Percentiles rank a stretch among this genome's conserved stretches.
Conservation (phyloP, 1,284 basidiomycete genomes). For the Cystobasidium pallidum region DNA sequence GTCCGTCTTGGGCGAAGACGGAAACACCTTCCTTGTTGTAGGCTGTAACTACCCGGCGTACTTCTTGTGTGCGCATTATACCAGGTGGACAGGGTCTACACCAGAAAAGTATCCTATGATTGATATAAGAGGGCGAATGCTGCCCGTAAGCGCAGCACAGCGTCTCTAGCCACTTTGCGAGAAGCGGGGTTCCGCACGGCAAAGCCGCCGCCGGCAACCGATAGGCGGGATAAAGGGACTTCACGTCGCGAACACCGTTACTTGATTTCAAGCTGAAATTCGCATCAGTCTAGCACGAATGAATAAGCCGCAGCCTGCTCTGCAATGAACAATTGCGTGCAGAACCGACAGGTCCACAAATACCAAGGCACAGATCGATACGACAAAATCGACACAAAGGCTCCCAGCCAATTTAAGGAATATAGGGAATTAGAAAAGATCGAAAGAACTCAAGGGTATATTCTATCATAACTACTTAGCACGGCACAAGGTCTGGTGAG, state of each 20-base stretch:
- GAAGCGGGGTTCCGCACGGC: no score
- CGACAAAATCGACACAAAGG: no score
- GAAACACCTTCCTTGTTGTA: conserved; percentile 20
- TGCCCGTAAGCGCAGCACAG: no score
- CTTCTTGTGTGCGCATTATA: conserved; percentile 5
- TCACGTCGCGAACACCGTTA: no score
- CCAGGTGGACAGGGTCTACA: no score
- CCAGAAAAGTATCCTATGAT: no score
- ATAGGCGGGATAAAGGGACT: no score
- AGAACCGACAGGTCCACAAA: no score
- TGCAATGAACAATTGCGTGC: background rate
- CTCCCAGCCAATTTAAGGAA: background rate
- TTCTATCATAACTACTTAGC: background rate
- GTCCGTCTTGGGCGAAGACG: conserved; percentile 21
- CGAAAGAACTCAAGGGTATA: background rate
- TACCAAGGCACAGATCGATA: no score
- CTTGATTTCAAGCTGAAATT: background rate
- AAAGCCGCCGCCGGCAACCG: no score
- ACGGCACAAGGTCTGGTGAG: background rate
- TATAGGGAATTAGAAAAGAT: background rate
- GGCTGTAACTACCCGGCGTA: conserved; percentile 29
- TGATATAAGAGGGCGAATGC: no score
- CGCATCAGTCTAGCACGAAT: background rate
- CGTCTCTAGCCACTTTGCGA: no score
- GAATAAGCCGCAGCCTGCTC: background rate